Base-by-base conservation (phyloP, 371 early-diverging fungal genomes). In the Mortierella sp. region DNA sequence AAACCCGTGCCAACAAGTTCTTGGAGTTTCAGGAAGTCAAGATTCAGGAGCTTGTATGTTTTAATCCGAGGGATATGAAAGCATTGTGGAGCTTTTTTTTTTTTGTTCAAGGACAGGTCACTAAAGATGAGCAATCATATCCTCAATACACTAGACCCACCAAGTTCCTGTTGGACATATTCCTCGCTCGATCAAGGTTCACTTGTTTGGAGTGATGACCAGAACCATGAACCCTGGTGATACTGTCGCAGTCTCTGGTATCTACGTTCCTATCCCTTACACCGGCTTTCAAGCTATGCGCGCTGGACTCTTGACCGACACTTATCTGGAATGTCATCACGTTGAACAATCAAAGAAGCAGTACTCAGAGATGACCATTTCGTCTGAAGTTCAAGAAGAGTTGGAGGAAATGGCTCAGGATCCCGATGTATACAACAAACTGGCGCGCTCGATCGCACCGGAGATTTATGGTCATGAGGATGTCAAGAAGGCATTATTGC, bases 151-250 rank as follows among this genome's bases (percentile, higher is more conserved):
- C 16, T 73, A 94, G 93, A 93, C 98, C 16, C 95, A 97, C 85
- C 99, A 99, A 91, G 98, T 99, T 11, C 99, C 99, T 68, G 97
- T 97, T 68, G 99, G 99, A 60, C 96, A 97, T 86, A 97, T 99
- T 83, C 99, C 99, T 54, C 92, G 99, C 59, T 91, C 95, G 18
- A 94, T 99, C 89, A 96, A 94, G 20, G 88, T 99, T 11, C 96
- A 99, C 78, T 84, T 97, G 68, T 95, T 93, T 83, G 97, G 96
- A 69, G 90, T 90, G 59, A 84, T 93, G 63, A 96, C 96, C 63
- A 93, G 98, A 54, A 84, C 84, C 65, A 88, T 95, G 75, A 94
- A 90, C 62, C 99, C 99, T 11, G 99, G 99, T 68, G 98, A 99
- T 86, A 90, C 93, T 1, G 96, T 97, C 54, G 85, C 90, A 43